Evolutionary conservation across 805 yeast species (phyloP), one percentile per base, ranked within the genome.

Genomic region (Myxozyma geophila): DNA sequence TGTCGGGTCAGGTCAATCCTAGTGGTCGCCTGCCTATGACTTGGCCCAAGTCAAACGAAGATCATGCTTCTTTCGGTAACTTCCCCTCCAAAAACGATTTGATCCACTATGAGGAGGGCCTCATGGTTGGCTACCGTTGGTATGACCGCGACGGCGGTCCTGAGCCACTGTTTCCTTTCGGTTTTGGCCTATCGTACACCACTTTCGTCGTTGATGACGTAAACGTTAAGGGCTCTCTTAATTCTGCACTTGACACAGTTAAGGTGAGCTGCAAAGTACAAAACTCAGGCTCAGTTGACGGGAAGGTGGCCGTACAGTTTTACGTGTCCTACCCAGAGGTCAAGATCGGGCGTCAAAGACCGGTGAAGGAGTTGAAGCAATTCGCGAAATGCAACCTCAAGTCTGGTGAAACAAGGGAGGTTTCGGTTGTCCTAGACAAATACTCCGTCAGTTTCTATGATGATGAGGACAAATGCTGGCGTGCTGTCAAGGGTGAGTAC

Each of bases 141-240:
- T n/a, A n/a, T n/a, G 78, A 12, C 74, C 83, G 19, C 62, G 78
- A 80, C 64, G 75, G 73, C 48, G 49, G n/a, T 4, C 13, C 15
- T 9, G 78, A 77, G 33, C 84, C 82, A 4, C 76, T 81, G 55
- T 86, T 80, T 77, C 85, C 88, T 49, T 86, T 86, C 73, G 89
- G 89, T 4, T 79, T 73, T 68, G 89, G 89, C 51, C 78, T 85
- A 65, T 85, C 89, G 1, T 86, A 85, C 75, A 81, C 88, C 21
- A 66, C 78, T 0, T 86, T 85, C 70, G 75, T 73, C 39, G 72
- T 82, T 64, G 71, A 74, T 7, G 74, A 80, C 35, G n/a, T n/a
- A n/a, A n/a, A n/a, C n/a, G n/a, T n/a, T n/a, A n/a, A n/a, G n/a
- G 63, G 74, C 19, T 83, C 71, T 61, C 66, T 28, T 39, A 17